These are phyloP conservation scores for Lasiodiplodia hormozganensis DNA, from an alignment of 2,329 filamentous ascomycete genomes.

Conservation along the genomic window DNA sequence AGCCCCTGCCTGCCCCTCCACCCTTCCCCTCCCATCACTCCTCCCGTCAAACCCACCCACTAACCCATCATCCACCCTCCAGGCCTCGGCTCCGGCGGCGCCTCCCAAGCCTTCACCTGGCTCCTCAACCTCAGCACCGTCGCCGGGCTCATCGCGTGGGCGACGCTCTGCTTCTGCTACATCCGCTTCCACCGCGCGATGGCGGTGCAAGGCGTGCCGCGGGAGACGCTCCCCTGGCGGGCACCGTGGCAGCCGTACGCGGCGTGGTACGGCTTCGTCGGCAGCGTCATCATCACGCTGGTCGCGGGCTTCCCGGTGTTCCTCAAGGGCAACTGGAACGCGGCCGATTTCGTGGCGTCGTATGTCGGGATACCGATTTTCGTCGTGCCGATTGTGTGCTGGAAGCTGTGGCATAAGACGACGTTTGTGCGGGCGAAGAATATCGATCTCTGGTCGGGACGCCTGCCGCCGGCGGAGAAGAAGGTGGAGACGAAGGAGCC, in stretches of 20 bases:
- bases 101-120: constrained; percentile 20
- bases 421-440: constrained; percentile 39
- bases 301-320: neutral
- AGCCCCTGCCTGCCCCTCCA: no score
- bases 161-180: constrained; percentile 5
- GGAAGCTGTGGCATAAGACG: constrained; percentile 50
- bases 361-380: constrained; percentile 44
- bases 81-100: constrained; percentile 3
- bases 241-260: constrained; percentile 4
- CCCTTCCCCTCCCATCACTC: no score
- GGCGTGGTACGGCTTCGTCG: constrained; percentile 3
- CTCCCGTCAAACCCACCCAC: constrained; percentile 31
- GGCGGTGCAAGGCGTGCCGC: constrained; percentile 54
- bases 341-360: neutral
- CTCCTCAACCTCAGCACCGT: constrained; percentile 21
- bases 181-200: constrained; percentile 59
- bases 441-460: constrained; percentile 39
- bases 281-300: neutral
- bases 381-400: constrained; percentile 50
- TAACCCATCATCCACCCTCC: constrained; percentile 31
- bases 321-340: neutral
- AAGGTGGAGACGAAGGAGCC: constrained; percentile 9
- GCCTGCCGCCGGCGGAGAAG: neutral
- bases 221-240: neutral
- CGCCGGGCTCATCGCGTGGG: constrained; percentile 9